These are phyloP conservation scores for Suillus placidus DNA, from an alignment of 768 basidiomycete genomes.

Conservation along the genomic window DNA sequence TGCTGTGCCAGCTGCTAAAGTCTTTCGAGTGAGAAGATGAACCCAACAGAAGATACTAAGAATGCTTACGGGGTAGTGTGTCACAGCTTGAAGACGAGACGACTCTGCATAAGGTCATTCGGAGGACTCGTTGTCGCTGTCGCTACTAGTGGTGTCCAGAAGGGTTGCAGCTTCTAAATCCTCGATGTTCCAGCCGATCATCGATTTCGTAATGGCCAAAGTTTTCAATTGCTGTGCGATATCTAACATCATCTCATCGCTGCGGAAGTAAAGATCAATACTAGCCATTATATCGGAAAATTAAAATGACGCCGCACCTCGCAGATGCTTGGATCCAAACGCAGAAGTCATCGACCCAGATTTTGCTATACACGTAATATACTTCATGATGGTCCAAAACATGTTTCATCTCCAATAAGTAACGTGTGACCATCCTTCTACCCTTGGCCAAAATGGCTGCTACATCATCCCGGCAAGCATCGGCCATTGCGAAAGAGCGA, in stretches of 20 bases:
- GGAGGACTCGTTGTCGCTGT: conserved; percentile 74
- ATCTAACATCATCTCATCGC: conserved; percentile 55
- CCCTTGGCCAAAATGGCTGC: conserved; percentile 59
- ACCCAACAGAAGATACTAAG: not conserved
- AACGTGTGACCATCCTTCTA: conserved; percentile 62
- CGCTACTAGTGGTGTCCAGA: conserved; percentile 40
- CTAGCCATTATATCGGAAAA: not conserved
- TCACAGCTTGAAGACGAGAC: not conserved
- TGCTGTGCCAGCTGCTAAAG: not conserved
- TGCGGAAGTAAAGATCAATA: conserved; percentile 30
- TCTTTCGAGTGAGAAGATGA: not conserved
- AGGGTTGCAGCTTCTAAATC: conserved; percentile 61
- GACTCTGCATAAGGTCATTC: conserved; percentile 32
- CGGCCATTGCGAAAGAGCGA: conserved; percentile 74
- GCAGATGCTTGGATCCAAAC: conserved; percentile 75
- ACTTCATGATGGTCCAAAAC: conserved; percentile 82
- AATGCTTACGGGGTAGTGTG: not conserved
- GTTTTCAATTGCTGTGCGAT: conserved; percentile 48
- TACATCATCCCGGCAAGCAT: conserved; percentile 68
- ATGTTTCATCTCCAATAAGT: conserved; percentile 69
- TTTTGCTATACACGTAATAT: conserved; percentile 86
- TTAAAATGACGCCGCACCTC: conserved; percentile 48
- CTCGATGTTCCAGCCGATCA: conserved; percentile 73
- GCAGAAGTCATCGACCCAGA: conserved; percentile 86
- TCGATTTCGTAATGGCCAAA: conserved; percentile 50